Evolutionary conservation across 495 filamentous ascomycete species (phyloP).

Genomic region (Xylaria bambusicola): DNA sequence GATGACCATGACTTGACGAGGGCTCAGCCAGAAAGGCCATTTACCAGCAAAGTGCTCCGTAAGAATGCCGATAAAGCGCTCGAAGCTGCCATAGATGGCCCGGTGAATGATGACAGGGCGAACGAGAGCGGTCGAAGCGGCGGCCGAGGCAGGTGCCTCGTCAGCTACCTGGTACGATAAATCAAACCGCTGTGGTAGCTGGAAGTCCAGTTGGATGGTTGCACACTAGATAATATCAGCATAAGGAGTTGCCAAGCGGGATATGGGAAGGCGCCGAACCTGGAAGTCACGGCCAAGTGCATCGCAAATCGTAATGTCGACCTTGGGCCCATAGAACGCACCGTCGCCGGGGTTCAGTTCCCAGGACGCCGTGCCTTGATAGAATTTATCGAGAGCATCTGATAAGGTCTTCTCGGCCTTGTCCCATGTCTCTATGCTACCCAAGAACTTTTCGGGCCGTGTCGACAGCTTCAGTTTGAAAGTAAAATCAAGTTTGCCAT

Average conservation of each 20-base stretch:
- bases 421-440: conserved; percentile 85
- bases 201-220: conserved; percentile 97
- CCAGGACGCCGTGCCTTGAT: conserved; percentile 65
- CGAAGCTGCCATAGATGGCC: conserved; percentile 89
- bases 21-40: conserved; percentile 98
- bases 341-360: conserved; percentile 90
- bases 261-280: conserved; percentile 29
- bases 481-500: conserved; percentile 89
- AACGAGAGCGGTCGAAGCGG: conserved; percentile 49
- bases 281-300: conserved; percentile 48
- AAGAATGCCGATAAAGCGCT: conserved; percentile 92
- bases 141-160: conserved; percentile 50
- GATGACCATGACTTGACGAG: conserved; percentile 87
- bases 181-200: conserved; percentile 81
- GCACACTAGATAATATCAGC: conserved; percentile 68
- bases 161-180: conserved; percentile 75
- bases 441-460: conserved; percentile 88
- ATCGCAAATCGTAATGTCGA: conserved; percentile 89
- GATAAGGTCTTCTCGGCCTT: conserved; percentile 78
- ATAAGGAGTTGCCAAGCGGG: neutral
- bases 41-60: conserved; percentile 95
- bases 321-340: conserved; percentile 93
- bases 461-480: conserved; percentile 97
- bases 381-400: conserved; percentile 76
- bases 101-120: conserved; percentile 97